Percentiles rank a stretch among this genome's conserved stretches.
Conservation (phyloP, 257 asterid species). For the Knoxia roxburghii region DNA sequence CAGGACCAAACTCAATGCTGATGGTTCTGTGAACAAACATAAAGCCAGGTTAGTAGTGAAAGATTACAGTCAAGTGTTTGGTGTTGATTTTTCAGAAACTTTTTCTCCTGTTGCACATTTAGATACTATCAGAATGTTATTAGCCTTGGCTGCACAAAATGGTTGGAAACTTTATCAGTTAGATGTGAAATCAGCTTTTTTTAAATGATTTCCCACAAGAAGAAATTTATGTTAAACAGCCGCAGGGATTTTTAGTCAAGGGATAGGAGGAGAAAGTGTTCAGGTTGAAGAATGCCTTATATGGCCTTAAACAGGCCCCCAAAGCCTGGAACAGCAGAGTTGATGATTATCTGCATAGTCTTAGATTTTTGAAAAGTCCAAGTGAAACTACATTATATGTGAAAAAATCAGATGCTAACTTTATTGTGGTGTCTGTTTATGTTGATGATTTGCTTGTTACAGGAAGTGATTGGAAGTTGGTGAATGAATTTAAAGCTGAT, state of each 20-base stretch:
- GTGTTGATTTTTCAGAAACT: too few species aligned
- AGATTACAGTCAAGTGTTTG: too few species aligned
- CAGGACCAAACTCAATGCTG: not conserved
- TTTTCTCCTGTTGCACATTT: not conserved
- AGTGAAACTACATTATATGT: not conserved
- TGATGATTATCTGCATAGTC: not conserved
- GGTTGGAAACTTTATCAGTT: not conserved
- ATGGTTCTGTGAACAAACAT: not conserved
- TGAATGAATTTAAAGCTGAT: not conserved
- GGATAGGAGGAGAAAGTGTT: not conserved
- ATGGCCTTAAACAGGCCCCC: conserved; percentile 9
- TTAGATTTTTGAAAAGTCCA: not conserved
- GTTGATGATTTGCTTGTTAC: conserved; percentile 8
- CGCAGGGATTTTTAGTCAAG: not conserved
- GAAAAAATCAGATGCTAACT: not conserved
- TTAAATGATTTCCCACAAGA: not conserved
- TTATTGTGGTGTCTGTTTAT: not conserved
- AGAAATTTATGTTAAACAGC: not conserved
- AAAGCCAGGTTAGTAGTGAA: too few species aligned
- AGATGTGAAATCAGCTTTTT: not conserved
- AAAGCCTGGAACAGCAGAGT: conserved; percentile 5
- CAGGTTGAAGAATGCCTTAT: not conserved
- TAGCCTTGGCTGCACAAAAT: not conserved
- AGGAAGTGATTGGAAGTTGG: not conserved
- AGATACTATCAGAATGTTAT: not conserved